Evolutionary conservation across 2,329 filamentous ascomycete genomes (phyloP).

Genomic region (Zasmidium cellare): DNA sequence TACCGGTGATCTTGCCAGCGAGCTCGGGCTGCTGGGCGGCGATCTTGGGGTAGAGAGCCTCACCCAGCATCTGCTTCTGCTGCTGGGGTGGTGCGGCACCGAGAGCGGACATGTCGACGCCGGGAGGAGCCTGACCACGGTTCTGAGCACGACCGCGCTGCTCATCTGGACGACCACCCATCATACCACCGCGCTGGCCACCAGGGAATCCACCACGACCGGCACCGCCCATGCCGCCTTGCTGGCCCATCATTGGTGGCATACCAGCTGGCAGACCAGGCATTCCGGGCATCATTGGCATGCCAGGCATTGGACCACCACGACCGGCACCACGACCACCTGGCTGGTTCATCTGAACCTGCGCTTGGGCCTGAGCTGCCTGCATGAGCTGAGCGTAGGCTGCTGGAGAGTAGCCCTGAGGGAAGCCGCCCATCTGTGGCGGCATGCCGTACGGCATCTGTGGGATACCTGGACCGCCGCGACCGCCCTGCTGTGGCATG

Average conservation of each 20-base stretch:
- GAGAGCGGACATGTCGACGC: constrained; percentile 54
- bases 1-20: constrained; percentile 98
- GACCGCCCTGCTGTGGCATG: constrained; percentile 81
- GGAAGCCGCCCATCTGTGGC: constrained; percentile 66
- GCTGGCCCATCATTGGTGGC: constrained; percentile 62
- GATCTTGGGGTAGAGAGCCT: constrained; percentile 98
- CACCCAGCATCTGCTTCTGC: constrained; percentile 98
- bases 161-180: constrained; percentile 39
- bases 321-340: constrained; percentile 67
- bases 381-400: constrained; percentile 58
- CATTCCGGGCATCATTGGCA: constrained; percentile 63
- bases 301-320: constrained; percentile 66
- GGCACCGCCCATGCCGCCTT: constrained; percentile 36
- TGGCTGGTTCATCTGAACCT: constrained; percentile 54
- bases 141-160: constrained; percentile 40
- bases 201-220: constrained; percentile 40
- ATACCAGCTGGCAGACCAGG: constrained; percentile 31
- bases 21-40: constrained; percentile 90
- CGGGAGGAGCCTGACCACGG: constrained; percentile 34
- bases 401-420: constrained; percentile 74
- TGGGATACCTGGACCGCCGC: constrained; percentile 76
- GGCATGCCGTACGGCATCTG: constrained; percentile 84
- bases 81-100: constrained; percentile 63
- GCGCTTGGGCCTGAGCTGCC: constrained; percentile 75
- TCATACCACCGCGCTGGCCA: constrained; percentile 31